These are phyloP conservation scores for Saccharomycopsis lassenensis DNA, from an alignment of 805 yeast genomes.

Conservation along the genomic window DNA sequence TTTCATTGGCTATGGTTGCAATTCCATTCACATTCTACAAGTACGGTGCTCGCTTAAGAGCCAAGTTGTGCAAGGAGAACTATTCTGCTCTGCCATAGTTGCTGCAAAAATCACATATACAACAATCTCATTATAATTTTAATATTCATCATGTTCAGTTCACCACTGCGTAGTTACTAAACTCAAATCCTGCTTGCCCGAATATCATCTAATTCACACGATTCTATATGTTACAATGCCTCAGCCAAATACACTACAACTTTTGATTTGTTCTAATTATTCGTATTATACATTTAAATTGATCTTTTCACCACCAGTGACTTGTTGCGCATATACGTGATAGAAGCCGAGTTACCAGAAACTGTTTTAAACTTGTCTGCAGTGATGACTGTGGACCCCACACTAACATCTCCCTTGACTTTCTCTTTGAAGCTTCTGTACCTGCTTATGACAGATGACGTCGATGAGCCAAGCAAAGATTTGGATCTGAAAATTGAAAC, in stretches of 20 bases:
- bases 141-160: not conserved
- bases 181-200: too few species aligned
- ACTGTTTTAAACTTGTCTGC: slow-evolving; percentile 44
- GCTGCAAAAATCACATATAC: too few species aligned
- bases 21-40: slow-evolving; percentile 64
- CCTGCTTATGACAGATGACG: slow-evolving; percentile 25
- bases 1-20: slow-evolving; percentile 63
- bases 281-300: too few species aligned
- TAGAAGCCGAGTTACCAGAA: slow-evolving; percentile 45
- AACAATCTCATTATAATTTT: too few species aligned
- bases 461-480: not conserved
- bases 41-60: slow-evolving; percentile 55
- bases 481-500: slow-evolving; percentile 1
- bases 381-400: slow-evolving; percentile 32
- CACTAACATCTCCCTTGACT: slow-evolving; percentile 21
- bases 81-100: slow-evolving; percentile 31
- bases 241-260: too few species aligned
- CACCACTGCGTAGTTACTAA: too few species aligned
- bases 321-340: slow-evolving; percentile 39
- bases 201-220: too few species aligned
- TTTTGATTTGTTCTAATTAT: too few species aligned
- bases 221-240: too few species aligned
- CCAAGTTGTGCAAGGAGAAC: slow-evolving; percentile 55
- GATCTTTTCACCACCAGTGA: slow-evolving; percentile 3
- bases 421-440: slow-evolving; percentile 32